These are phyloP conservation scores for Pythium graminicola DNA, from an alignment of 352 stramenopile species.

Conservation along the genomic window DNA sequence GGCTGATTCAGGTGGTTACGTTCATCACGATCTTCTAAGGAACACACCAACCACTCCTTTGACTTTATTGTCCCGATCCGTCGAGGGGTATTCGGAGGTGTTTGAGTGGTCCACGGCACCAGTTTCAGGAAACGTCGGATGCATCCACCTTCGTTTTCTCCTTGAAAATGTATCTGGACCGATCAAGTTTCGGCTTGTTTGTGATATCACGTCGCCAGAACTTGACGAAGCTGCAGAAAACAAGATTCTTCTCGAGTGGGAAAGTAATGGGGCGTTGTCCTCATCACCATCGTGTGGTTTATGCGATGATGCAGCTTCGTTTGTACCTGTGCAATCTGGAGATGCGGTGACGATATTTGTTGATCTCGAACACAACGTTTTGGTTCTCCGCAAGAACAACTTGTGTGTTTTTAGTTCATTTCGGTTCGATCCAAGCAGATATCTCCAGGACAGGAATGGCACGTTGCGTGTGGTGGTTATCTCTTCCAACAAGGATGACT, in stretches of 20 bases:
- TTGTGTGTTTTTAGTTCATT: background rate
- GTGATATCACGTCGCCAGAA: background rate
- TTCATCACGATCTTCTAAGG: background rate
- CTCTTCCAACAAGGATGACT: background rate
- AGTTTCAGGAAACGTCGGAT: background rate
- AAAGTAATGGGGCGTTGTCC: background rate
- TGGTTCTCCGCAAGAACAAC: slow-evolving; percentile 15
- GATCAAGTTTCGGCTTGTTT: background rate
- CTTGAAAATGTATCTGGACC: slow-evolving; percentile 1
- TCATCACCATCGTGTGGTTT: background rate
- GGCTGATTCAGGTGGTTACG: slow-evolving; percentile 29
- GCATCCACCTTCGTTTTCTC: background rate
- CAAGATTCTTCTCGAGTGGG: slow-evolving; percentile 8
- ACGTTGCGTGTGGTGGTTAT: background rate
- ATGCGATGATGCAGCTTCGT: background rate
- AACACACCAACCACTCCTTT: too few species aligned
- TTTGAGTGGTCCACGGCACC: slow-evolving; percentile 3
- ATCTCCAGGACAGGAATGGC: background rate
- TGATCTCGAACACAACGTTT: background rate
- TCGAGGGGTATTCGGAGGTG: background rate
- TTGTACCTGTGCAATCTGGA: slow-evolving; percentile 22
- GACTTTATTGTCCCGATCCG: background rate
- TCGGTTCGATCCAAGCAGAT: background rate
- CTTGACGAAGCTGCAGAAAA: background rate
- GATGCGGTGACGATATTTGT: slow-evolving; percentile 31